Evolutionary conservation across 2,329 filamentous ascomycete genomes (phyloP).

Genomic region (Cladosporium sp.): DNA sequence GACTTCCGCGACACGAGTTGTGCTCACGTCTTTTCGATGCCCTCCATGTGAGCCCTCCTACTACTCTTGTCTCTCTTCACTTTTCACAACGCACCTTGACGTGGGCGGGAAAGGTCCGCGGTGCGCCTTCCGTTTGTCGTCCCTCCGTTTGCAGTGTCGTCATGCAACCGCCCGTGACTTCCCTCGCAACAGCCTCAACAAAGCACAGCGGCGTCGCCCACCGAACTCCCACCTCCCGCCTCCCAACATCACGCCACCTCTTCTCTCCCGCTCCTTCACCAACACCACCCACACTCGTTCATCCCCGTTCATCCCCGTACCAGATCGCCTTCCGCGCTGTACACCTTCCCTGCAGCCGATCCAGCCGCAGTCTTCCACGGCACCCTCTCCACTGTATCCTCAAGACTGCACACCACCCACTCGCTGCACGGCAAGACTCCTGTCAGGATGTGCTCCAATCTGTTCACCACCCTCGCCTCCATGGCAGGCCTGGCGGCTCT

Average conservation of each 20-base stretch:
- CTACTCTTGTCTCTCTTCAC: not conserved
- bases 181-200: not conserved
- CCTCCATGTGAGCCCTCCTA: no score
- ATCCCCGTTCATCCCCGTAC: slow-evolving; percentile 1
- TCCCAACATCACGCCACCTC: not conserved
- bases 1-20: no score
- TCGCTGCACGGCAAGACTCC: not conserved
- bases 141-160: not conserved
- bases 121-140: not conserved
- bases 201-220: not conserved
- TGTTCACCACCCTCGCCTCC: not conserved
- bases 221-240: not conserved
- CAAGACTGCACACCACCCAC: not conserved
- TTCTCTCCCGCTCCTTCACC: not conserved
- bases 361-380: slow-evolving; percentile 1
- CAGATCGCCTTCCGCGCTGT: not conserved
- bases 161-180: slow-evolving; percentile 5
- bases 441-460: not conserved
- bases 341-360: not conserved
- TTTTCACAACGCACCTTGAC: no score
- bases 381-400: not conserved
- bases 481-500: not conserved
- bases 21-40: no score
- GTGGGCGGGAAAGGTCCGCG: not conserved
- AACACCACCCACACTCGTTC: slow-evolving; percentile 1